phyloP scores from a whole-genome alignment of 108 stramenopile genomes.

The Aurantiochytrium sp. region DNA sequence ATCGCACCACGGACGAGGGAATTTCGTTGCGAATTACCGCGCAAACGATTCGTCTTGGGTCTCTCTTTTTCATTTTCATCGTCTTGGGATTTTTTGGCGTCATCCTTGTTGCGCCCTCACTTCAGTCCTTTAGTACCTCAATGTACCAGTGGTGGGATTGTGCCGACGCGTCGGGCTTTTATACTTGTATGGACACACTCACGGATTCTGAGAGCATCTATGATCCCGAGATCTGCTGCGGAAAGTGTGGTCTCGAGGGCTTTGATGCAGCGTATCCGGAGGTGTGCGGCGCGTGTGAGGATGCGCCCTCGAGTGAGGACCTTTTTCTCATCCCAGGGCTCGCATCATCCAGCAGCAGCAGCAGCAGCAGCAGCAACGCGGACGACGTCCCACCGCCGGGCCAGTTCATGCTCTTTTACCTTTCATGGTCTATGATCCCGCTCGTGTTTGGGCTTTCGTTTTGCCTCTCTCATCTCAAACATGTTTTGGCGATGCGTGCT shows the following conservation, averaged over 20 bases:
- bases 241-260: neutral
- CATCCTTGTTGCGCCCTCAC: neutral
- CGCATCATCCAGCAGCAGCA: neutral
- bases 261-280: neutral
- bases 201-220: neutral
- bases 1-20: neutral
- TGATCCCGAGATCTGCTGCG: neutral
- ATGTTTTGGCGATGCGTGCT: neutral
- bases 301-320: neutral
- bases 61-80: neutral
- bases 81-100: neutral
- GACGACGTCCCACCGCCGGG: too few species aligned
- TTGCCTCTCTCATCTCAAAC: neutral
- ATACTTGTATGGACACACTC: neutral
- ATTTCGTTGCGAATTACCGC: neutral
- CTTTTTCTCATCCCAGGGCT: neutral
- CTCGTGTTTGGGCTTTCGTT: neutral
- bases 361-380: too few species aligned
- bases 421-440: neutral
- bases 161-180: neutral
- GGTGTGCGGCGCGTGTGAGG: neutral
- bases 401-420: neutral
- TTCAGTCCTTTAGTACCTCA: neutral
- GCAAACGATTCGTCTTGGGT: neutral
- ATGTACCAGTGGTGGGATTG: neutral